These are phyloP conservation scores for Wickerhamiella qilinensis DNA, from an alignment of 805 yeast genomes.

Conservation along the genomic window DNA sequence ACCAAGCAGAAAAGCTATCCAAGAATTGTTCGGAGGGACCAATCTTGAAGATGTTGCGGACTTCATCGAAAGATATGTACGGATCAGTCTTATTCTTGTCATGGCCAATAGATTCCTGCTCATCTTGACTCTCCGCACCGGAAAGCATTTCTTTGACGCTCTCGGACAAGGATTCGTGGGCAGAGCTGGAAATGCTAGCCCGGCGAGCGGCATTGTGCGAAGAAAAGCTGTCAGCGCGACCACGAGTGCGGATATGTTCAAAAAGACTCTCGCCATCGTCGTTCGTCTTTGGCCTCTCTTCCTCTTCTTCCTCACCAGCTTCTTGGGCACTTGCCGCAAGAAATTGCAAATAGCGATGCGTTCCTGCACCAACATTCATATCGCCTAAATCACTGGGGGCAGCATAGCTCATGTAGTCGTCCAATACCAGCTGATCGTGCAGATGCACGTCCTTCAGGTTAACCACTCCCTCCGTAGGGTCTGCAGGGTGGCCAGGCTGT, in stretches of 20 bases:
- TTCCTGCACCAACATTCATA: background rate
- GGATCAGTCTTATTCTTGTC: background rate
- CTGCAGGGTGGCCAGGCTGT: background rate
- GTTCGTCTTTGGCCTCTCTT: background rate
- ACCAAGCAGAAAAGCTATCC: constrained; percentile 51
- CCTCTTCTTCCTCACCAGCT: background rate
- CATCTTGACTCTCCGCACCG: too few species aligned
- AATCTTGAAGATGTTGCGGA: constrained; percentile 7
- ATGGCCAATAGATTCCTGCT: background rate
- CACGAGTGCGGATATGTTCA: background rate
- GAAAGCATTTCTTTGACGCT: background rate
- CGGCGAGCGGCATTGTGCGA: background rate
- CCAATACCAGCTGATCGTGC: background rate
- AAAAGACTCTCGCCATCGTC: background rate
- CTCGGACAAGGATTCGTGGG: background rate
- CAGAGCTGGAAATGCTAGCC: background rate
- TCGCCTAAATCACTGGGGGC: background rate
- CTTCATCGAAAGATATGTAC: background rate
- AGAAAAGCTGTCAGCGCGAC: background rate
- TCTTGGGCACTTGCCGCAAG: background rate
- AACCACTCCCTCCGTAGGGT: background rate
- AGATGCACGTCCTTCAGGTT: background rate
- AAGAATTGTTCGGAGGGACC: constrained; percentile 11
- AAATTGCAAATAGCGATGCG: background rate
- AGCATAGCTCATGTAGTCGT: background rate